Evolutionary conservation across 768 basidiomycete species (phyloP).

Genomic region (Leucosporidium creatinivorum): DNA sequence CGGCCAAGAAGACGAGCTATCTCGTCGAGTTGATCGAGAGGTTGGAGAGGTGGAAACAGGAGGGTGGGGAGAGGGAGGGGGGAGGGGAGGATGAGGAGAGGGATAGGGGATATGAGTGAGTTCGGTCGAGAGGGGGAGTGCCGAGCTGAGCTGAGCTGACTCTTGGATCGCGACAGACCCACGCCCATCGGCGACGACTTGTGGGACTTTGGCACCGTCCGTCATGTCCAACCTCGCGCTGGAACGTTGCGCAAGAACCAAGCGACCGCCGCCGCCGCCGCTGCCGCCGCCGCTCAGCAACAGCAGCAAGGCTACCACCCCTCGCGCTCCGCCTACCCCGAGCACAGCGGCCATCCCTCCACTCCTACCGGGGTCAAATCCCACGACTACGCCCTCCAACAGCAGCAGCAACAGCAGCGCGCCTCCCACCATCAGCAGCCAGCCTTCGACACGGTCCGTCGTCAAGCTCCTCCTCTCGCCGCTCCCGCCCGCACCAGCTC

Average conservation of each 20-base stretch:
- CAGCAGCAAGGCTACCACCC: background rate
- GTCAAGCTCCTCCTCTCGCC: background rate
- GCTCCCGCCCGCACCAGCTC: background rate
- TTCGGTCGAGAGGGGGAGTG: slow-evolving; percentile 20
- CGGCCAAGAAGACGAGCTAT: slow-evolving; percentile 90
- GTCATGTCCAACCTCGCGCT: slow-evolving; percentile 51
- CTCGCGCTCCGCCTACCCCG: background rate
- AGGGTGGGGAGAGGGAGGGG: slow-evolving; percentile 69
- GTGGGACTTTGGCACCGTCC: slow-evolving; percentile 97
- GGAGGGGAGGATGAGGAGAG: slow-evolving; percentile 51
- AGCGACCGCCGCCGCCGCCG: slow-evolving; percentile 55
- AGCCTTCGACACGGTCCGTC: slow-evolving; percentile 18
- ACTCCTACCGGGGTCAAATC: background rate
- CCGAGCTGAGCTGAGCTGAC: background rate
- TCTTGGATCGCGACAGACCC: background rate
- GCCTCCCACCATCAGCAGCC: background rate
- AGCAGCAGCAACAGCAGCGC: background rate
- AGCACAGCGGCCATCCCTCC: too few species aligned
- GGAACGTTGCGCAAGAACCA: slow-evolving; percentile 28
- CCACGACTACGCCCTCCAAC: slow-evolving; percentile 13
- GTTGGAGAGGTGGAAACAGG: slow-evolving; percentile 84
- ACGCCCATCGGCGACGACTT: slow-evolving; percentile 57
- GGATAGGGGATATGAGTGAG: slow-evolving; percentile 51
- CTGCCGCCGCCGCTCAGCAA: slow-evolving; percentile 35
- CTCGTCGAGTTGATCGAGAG: slow-evolving; percentile 92